Conservation (phyloP, 2,329 filamentous ascomycete species). For the Colletotrichum tropicicola region DNA sequence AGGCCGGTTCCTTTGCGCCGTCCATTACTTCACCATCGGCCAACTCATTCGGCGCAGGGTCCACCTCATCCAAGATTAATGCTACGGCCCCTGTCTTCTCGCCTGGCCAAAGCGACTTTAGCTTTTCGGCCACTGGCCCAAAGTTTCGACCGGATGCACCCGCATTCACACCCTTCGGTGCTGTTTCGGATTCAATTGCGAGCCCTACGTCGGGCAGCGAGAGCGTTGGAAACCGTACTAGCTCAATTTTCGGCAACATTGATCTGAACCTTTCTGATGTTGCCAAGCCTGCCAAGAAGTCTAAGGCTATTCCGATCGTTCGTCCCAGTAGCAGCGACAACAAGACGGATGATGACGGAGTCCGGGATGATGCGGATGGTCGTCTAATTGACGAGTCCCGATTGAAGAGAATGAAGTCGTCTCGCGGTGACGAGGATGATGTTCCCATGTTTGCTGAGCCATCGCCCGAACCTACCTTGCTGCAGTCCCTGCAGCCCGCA, state of each 20-base stretch:
- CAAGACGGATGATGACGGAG: conserved; percentile 41
- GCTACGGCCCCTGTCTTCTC: conserved; percentile 76
- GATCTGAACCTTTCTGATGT: conserved; percentile 69
- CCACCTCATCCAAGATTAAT: conserved; percentile 68
- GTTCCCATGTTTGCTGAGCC: conserved; percentile 78
- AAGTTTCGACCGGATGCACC: conserved; percentile 82
- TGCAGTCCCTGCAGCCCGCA: conserved; percentile 19
- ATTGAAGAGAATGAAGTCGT: conserved; percentile 78
- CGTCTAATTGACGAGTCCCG: conserved; percentile 71
- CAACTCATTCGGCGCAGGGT: conserved; percentile 49
- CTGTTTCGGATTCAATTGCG: conserved; percentile 56
- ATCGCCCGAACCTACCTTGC: conserved; percentile 37
- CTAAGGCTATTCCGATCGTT: conserved; percentile 86
- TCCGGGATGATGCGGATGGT: conserved; percentile 64
- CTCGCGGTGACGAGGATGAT: conserved; percentile 73
- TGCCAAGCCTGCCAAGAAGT: conserved; percentile 73
- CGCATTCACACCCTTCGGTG: conserved; percentile 72
- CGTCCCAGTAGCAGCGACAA: conserved; percentile 63
- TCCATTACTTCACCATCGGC: conserved; percentile 44
- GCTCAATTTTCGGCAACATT: conserved; percentile 76
- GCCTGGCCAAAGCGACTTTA: conserved; percentile 72
- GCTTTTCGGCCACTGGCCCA: conserved; percentile 71
- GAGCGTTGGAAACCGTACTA: conserved; percentile 47
- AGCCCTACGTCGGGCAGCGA: conserved; percentile 58
- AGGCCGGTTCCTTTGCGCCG: conserved; percentile 44